phyloP scores from a whole-genome alignment of 768 basidiomycete genomes.

The Crucibulum laeve region DNA sequence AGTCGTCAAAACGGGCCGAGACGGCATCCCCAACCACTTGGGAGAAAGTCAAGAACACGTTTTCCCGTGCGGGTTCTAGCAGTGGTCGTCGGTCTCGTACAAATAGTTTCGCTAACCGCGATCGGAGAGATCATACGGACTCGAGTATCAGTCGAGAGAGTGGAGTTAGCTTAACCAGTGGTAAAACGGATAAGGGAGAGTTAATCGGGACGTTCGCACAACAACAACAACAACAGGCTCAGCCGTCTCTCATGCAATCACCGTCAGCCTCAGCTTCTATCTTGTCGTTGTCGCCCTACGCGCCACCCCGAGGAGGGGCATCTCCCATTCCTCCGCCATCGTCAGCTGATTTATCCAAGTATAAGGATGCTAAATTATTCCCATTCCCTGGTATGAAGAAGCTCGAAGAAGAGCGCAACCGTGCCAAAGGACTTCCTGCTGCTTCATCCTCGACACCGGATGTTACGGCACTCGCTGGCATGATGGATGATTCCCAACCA shows the following conservation, averaged over 20 bases:
- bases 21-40: conserved; percentile 53
- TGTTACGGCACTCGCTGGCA: conserved; percentile 34
- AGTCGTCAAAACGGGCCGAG: conserved; percentile 56
- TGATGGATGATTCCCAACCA: conserved; percentile 43
- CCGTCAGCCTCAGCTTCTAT: conserved; percentile 72
- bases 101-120: conserved; percentile 68
- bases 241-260: conserved; percentile 45
- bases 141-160: conserved; percentile 75
- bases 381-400: conserved; percentile 87
- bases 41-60: conserved; percentile 69
- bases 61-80: conserved; percentile 61
- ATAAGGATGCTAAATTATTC: conserved; percentile 76
- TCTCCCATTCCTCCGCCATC: conserved; percentile 81
- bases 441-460: conserved; percentile 43
- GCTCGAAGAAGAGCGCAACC: conserved; percentile 69
- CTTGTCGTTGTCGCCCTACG: conserved; percentile 54
- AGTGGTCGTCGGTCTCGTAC: conserved; percentile 74
- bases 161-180: conserved; percentile 63
- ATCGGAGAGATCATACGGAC: conserved; percentile 65
- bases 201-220: conserved; percentile 22
- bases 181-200: conserved; percentile 53
- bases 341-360: conserved; percentile 66
- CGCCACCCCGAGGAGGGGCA: conserved; percentile 49
- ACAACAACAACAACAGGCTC: conserved; percentile 39
- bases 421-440: conserved; percentile 45